Evolutionary conservation across 805 yeast genomes (phyloP), one percentile per base, ranked within the genome.

Genomic region (Lachancea fermentati): DNA sequence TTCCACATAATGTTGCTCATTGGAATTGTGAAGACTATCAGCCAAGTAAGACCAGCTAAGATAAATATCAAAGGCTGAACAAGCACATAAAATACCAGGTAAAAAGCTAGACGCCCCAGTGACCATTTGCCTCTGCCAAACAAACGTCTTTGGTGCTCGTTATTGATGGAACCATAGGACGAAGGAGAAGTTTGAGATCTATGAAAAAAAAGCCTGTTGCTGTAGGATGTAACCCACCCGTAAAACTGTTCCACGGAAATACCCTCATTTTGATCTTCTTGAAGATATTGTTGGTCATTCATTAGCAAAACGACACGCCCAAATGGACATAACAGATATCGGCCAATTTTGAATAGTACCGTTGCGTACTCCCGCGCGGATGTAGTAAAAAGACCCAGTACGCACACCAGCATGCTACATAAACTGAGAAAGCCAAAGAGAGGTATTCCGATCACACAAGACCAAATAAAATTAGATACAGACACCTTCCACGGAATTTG

Each of bases 71-170:
- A 54, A 1, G 97, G 97, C 45, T 79, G 82, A 19, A 89, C 55
- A 3, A 85, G 46, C 3, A 76, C 49, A 57, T 89, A 87, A 59
- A 79, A 89, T 49, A 76, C 75, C 2, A 79, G 2, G 55, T 79
- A 93, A 55, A 87, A 91, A 9, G 81, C 56, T 18, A 91, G 72
- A 47, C 97, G 72, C 1, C 96, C 96, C 14, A 79, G 57, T 13
- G 81, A 79, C 97, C 97, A 93, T 49, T 78, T 67, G 28, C 97
- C 97, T 59, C 97, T 73, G 26, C 97, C 97, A 59, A 93, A 91
- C 36, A 78, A 68, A 44, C 97, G 72, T 16, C 59, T 67, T 64
- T 57, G 76, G 30, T 53, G 50, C 17, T 51, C 51, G 25, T 47
- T 50, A 22, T 56, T 61, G 14, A 53, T 51, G 2, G 62, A 54